Evolutionary conservation across 2,329 filamentous ascomycete species (phyloP), one percentile per base, ranked within the genome.

Genomic region (Epichloe glyceriae): DNA sequence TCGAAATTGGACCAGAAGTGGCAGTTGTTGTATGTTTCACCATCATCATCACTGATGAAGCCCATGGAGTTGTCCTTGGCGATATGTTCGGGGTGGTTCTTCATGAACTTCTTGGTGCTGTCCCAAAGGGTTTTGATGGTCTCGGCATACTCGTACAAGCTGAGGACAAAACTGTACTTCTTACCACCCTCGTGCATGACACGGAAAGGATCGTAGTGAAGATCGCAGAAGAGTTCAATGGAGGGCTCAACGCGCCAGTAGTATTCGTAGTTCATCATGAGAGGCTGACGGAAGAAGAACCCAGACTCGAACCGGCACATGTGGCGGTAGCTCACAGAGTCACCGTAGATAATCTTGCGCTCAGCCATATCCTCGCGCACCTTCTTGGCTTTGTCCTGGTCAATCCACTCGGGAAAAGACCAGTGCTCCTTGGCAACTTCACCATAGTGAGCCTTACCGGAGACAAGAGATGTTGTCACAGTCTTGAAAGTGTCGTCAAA

Each of bases 1-100:
- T 98, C 93, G 60, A 98, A 98, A 75, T 98, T 98, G 63, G 91
- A 97, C 93, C 93, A 98, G 86, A 98, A 96, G 68, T 98, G 93
- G 73, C 93, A 98, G 67, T 90, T 82, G 73, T 97, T 98, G 74
- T 97, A 98, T 6, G 80, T 89, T 53, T 93, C 83, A 54, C 94
- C 93, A 49, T 80, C 83, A 60, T 98, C 90, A 60, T 96, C 88
- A 64, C 88, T 95, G 61, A 98, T 72, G 70, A 95, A 97, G 5
- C 75, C 79, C 84, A 98, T 85, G 1, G 86, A 86, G 72, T 98
- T 98, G 60, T 80, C 85, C 60, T 85, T 72, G 14, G 75, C 79
- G 64, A 98, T 80, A 67, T 98, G 86, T 71, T 98, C 85, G 2
- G 93, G 94, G 69, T 93, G 82, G 60, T 85, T 81, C 67, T 85